Base-by-base conservation (phyloP, 2,329 filamentous ascomycete species). In the Calonectria hongkongensis region DNA sequence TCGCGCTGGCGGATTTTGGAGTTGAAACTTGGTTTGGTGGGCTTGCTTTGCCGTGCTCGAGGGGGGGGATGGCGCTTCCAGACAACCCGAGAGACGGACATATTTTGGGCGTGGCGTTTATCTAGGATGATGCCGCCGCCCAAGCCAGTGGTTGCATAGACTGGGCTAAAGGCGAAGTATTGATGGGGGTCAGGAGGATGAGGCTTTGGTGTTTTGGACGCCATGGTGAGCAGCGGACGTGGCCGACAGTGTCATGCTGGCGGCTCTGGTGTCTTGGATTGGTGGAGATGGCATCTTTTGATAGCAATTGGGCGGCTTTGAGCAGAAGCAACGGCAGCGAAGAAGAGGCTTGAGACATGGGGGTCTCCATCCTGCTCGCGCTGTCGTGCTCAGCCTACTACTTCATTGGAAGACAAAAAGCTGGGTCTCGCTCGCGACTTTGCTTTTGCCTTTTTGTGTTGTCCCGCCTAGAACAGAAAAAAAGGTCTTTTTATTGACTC, bases 201-300 rank as follows among this genome's bases (percentile, higher is more conserved):
- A 68, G 66, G 66, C 66, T 63, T 62, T 62, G 54, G 54, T 63
- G 66, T 68, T 68, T 68, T 68, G 45, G 33, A 43, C 9, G 36
- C 36, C 36, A 41, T 21, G 47, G 15, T 33, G 54, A 54, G 41
- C 66, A 45, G 10, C 47, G 56, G 66, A 41, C 48, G 36, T 54
- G 39, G 25, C 39, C 36, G 56, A 27, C 56, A 62, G 56, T 56
- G 51, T 62, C 56, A 62, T 62, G 56, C 56, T 62, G 56, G 36
- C 16, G 56, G 56, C 56, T 27, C 36, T 18, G 36, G 36, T 43
- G 56, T 28, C 36, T 7, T 45, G 39, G 36, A 66, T 66, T 50
- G 54, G 66, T 62, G 43, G 66, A 43, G 54, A 67, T 54, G 54
- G 51, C 30, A 41, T 71, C 54, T 56, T 51, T 50, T 47, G 58